Conservation (phyloP, 441 rosid species). For the Adansonia rubrostipa region DNA sequence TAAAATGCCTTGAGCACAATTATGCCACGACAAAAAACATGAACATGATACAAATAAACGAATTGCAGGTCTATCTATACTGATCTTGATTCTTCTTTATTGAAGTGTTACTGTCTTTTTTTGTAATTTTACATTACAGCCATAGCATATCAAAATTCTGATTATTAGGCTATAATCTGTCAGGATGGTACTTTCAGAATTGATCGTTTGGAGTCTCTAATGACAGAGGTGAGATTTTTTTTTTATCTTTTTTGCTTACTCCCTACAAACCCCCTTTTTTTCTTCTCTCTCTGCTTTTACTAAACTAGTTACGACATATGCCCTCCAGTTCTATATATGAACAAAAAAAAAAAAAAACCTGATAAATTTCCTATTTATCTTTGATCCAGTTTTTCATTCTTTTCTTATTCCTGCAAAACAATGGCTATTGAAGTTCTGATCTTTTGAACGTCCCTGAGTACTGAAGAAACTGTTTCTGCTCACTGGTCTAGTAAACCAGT, state of each 20-base stretch:
- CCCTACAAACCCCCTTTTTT: background rate
- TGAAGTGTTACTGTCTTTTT: slow-evolving; percentile 12
- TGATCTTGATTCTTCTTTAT: background rate
- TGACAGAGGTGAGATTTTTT: slow-evolving; percentile 67
- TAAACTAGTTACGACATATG: background rate
- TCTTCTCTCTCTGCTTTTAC: background rate
- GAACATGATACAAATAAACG: too few species aligned
- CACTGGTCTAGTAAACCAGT: background rate
- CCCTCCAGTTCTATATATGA: too few species aligned
- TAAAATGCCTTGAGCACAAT: too few species aligned
- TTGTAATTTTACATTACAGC: background rate
- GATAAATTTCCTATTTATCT: background rate
- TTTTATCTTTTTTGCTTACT: slow-evolving; percentile 2
- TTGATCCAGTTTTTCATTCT: slow-evolving; percentile 4
- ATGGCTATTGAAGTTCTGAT: slow-evolving; percentile 18
- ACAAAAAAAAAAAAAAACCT: background rate
- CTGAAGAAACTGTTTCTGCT: slow-evolving; percentile 7
- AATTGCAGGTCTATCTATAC: slow-evolving; percentile 1
- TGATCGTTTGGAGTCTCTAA: slow-evolving; percentile 90
- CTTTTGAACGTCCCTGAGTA: background rate
- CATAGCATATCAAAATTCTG: slow-evolving; percentile 21
- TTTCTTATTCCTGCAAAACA: background rate
- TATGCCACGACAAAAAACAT: too few species aligned
- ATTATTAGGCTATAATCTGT: slow-evolving; percentile 25
- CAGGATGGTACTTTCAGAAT: slow-evolving; percentile 93